Evolutionary conservation across 495 filamentous ascomycete genomes (phyloP), one percentile per base, ranked within the genome.

Genomic region (Talaromyces stipitatus): DNA sequence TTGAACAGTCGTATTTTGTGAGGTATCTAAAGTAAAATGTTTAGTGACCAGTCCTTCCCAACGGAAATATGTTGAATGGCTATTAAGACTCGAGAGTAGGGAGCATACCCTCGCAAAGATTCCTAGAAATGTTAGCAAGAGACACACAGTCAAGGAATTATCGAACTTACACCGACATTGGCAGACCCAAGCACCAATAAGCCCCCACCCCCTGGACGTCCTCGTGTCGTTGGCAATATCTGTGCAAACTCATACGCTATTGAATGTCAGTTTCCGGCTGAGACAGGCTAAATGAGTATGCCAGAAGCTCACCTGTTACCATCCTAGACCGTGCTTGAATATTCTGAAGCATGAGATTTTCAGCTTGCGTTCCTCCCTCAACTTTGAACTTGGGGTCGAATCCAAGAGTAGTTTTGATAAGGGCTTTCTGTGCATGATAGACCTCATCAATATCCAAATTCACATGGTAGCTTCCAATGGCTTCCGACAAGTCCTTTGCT

Each of bases 241-340:
- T 87, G 85, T 0, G 84, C 87, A 69, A 90, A 90, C 8, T 84
- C 65, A 66, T 95, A 95, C 1, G 88, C 79, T 0, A 85, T 58
- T 32, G 30, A 3, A 4, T 20, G 46, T 50, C 9, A 57, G 43
- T 16, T 47, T 47, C n/a, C 14, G 33, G 14, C 14, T 16, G 33
- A 16, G 2, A 6, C 33, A 16, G 33, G 30, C 14, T n/a, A n/a
- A 2, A 12, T 14, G 9, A 38, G 2, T 38, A 2, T 38, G n/a
- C 9, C 14, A 56, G n/a, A n/a, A n/a, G 22, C 29, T 26, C 16
- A 54, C 45, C 46, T 2, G 51, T 76, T 2, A 95, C 89, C 91
- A 96, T 96, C 54, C 92, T 73, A 8, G 79, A 67, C 2, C 91
- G 75, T 2, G 90, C 90, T 64, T 96, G 91, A 18, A 95, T 82